phyloP scores from a whole-genome alignment of 2,329 filamentous ascomycete species.

The Verticillium tricorpus region DNA sequence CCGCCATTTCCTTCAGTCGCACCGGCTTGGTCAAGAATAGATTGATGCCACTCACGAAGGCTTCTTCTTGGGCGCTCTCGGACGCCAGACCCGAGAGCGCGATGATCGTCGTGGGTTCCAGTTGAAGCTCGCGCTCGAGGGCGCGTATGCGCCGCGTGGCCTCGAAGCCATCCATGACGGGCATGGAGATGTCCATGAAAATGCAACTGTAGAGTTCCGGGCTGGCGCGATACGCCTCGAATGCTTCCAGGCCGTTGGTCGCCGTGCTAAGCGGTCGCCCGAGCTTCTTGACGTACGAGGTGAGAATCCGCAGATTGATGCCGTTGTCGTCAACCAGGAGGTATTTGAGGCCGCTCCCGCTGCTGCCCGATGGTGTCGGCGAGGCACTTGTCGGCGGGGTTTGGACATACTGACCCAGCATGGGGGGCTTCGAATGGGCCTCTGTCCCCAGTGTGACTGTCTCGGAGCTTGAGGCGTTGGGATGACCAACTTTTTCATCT shows the following conservation, averaged over 20 bases:
- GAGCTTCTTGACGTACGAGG: conserved; percentile 29
- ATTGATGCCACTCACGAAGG: conserved; percentile 38
- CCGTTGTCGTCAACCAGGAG: conserved; percentile 30
- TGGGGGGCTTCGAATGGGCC: no score
- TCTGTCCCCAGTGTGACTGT: no score
- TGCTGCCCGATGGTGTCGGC: no score
- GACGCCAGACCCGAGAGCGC: conserved; percentile 40
- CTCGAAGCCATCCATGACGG: conserved; percentile 36
- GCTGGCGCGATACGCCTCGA: conserved; percentile 18
- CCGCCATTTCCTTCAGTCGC: conserved; percentile 24
- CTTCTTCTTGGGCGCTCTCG: conserved; percentile 36
- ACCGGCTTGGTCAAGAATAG: conserved; percentile 43
- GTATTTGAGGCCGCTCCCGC: conserved; percentile 10
- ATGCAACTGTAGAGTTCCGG: conserved; percentile 11
- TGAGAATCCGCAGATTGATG: conserved; percentile 29
- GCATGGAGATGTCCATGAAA: conserved; percentile 37
- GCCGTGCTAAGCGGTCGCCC: conserved; percentile 31
- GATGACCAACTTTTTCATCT: no score
- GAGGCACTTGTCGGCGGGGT: no score
- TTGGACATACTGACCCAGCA: no score
- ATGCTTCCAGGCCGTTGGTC: conserved; percentile 36
- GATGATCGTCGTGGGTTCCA: conserved; percentile 35
- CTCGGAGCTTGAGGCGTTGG: no score
- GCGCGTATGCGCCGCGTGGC: conserved; percentile 34
- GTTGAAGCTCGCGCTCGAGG: conserved; percentile 31